Conservation (phyloP, 306 rosid species). For the Vigna mungo region DNA sequence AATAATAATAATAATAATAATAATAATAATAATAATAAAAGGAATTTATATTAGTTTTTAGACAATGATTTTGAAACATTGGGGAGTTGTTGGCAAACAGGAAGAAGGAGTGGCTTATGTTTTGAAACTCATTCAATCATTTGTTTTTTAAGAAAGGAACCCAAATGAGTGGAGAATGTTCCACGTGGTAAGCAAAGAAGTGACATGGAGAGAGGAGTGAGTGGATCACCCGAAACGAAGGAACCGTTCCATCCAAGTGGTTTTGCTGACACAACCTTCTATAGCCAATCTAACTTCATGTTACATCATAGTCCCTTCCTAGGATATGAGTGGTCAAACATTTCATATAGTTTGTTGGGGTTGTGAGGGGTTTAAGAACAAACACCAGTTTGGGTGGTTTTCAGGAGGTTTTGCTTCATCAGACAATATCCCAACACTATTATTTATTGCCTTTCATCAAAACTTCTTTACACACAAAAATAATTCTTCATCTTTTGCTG, state of each 20-base stretch:
- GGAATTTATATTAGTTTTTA: neutral
- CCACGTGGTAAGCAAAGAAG: slow-evolving; percentile 62
- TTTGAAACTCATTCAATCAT: slow-evolving; percentile 37
- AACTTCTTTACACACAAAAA: slow-evolving; percentile 15
- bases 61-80: neutral
- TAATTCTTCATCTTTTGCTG: neutral
- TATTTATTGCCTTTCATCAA: neutral
- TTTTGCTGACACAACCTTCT: slow-evolving; percentile 47
- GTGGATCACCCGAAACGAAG: slow-evolving; percentile 64
- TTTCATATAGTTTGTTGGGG: slow-evolving; percentile 51
- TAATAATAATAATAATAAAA: neutral
- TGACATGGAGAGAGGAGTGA: slow-evolving; percentile 47
- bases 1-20: neutral
- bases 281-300: slow-evolving; percentile 46
- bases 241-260: slow-evolving; percentile 65
- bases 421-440: slow-evolving; percentile 51
- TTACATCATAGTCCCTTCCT: slow-evolving; percentile 47
- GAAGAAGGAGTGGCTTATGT: slow-evolving; percentile 4
- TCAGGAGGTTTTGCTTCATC: slow-evolving; percentile 62
- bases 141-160: slow-evolving; percentile 43
- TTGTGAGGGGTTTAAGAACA: slow-evolving; percentile 70
- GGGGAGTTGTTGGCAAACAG: neutral
- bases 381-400: slow-evolving; percentile 51
- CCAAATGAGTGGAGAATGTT: slow-evolving; percentile 54
- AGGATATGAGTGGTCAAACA: slow-evolving; percentile 54